Base-by-base conservation (phyloP, 768 basidiomycete genomes). In the Pholiota microspora region DNA sequence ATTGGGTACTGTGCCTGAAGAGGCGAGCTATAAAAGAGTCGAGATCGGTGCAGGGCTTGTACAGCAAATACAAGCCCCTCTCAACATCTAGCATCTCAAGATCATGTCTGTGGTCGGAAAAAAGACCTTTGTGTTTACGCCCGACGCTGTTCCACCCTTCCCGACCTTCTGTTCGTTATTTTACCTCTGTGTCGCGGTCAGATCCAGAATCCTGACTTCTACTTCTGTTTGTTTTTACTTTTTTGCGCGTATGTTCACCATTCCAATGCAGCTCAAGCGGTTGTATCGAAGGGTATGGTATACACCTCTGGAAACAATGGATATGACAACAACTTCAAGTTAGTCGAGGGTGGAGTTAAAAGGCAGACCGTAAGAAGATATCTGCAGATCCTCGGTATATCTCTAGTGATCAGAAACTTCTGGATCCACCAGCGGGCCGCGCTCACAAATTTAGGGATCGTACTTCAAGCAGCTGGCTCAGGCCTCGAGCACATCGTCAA, bases 391-490 rank as follows among this genome's bases (percentile, higher is more conserved):
- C 27, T 27, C 18, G 27, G 18, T 10, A 42, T 40, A 15, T 6
- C 18, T 35, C 25, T 16, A 21, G 24, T 34, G 9, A 21, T 12
- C n/a, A 58, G 27, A 7, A 34, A 15, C 21, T n/a, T n/a, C n/a
- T n/a, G n/a, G n/a, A n/a, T 18, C 23, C 28, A 24, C 24, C 28
- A 77, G 73, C 69, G 70, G 15, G 69, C 67, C 7, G 72, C 72
- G 5, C 50, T 76, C 36, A 69, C 73, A 55, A 76, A 78, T 53
- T 59, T 77, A n/a, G 60, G 63, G 2, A 65, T 69, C 44, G 69
- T 77, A n/a, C 67, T 77, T 13, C 68, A 73, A 49, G 76, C 73
- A 28, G 68, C 74, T 2, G 74, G 74, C 15, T 76, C 76, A 2
- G 67, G 65, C 8, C 64, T 76, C n/a, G 67, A 73, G 28, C 70